Percentiles rank a stretch among this genome's conserved stretches.
Conservation (phyloP, 345 rosid genomes). For the Moringa oleifera region DNA sequence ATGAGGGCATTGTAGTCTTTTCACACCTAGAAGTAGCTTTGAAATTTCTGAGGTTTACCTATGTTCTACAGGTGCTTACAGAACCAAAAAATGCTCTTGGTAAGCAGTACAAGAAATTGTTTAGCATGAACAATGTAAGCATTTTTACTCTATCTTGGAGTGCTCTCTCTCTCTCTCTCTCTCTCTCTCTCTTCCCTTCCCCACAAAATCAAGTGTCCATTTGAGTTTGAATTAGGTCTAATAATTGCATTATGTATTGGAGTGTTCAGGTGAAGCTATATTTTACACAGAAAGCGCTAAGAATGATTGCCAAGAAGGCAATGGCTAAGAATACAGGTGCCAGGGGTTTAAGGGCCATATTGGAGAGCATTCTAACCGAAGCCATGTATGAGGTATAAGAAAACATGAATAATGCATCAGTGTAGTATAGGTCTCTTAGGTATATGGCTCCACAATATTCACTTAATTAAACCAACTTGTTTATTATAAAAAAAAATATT, state of each 20-base stretch:
- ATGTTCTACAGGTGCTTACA: constrained; percentile 55
- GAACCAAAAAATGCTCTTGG: constrained; percentile 93
- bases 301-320: constrained; percentile 71
- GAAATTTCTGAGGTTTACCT: not conserved
- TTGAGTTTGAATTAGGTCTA: constrained; percentile 8
- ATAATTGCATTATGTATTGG: constrained; percentile 4
- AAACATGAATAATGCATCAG: constrained; percentile 2
- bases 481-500: too few relatives aligned
- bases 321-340: constrained; percentile 95
- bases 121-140: constrained; percentile 84
- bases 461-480: too few relatives aligned
- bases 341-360: constrained; percentile 82
- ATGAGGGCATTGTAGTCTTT: not conserved
- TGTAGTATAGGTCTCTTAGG: not conserved
- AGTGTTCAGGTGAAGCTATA: constrained; percentile 77
- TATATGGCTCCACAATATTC: constrained; percentile 3
- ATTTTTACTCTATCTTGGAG: constrained; percentile 17
- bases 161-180: too few relatives aligned
- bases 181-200: not conserved
- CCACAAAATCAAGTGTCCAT: not conserved
- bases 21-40: constrained; percentile 3
- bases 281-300: constrained; percentile 74
- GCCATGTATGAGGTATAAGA: constrained; percentile 88
- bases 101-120: constrained; percentile 89
- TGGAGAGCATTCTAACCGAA: constrained; percentile 86